Percentiles rank a stretch among this genome's conserved stretches.
These are phyloP conservation scores for Backusella tuberculispora DNA, from an alignment of 192 early-diverging fungal species.

Conservation along the genomic window DNA sequence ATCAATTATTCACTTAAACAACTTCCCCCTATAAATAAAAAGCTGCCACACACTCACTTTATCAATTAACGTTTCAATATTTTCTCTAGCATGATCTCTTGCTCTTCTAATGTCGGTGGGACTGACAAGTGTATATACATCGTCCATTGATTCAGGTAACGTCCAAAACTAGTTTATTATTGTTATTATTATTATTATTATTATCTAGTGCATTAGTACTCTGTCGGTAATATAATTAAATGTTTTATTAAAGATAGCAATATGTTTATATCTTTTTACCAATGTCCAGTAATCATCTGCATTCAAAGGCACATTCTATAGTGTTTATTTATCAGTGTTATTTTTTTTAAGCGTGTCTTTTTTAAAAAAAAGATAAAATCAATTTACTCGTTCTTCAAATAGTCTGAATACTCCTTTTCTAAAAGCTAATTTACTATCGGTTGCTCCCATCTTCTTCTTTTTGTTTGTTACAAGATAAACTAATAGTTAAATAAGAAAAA, in stretches of 20 bases:
- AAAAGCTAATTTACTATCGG: conserved; percentile 87
- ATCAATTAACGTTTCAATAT: conserved; percentile 74
- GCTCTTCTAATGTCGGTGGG: conserved; percentile 82
- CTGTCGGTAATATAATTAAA: neutral
- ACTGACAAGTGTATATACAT: conserved; percentile 85
- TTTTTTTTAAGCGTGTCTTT: neutral
- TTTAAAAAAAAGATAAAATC: no score
- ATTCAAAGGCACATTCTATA: conserved; percentile 25
- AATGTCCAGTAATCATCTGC: conserved; percentile 35
- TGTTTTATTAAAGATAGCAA: no score
- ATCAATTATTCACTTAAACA: neutral
- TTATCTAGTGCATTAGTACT: neutral
- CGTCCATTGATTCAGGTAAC: conserved; percentile 75
- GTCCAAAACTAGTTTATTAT: conserved; percentile 76
- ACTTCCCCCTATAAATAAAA: neutral
- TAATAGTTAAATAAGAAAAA: neutral
- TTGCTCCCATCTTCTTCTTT: conserved; percentile 69
- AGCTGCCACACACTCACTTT: conserved; percentile 53
- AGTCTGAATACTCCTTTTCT: conserved; percentile 86
- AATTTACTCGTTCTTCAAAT: conserved; percentile 75
- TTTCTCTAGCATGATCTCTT: conserved; percentile 74
- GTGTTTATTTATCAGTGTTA: neutral
- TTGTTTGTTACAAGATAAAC: neutral
- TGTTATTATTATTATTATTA: no score
- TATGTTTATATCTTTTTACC: no score